Conservation (phyloP, 1,139 yeast genomes). For the Debaryomycetaceae sp. region DNA sequence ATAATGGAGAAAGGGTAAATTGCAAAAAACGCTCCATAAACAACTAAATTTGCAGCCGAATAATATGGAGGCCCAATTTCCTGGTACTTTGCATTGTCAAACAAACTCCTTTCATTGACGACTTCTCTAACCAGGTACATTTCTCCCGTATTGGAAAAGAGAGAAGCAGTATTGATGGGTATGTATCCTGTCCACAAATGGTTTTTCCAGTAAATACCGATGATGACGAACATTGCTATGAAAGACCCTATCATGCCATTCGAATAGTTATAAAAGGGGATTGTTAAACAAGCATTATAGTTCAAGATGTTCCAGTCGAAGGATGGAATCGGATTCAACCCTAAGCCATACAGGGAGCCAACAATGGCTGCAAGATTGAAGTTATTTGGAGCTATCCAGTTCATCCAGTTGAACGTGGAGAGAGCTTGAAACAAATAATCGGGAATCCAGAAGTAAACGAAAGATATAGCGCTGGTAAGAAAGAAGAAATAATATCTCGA, state of each 20-base stretch:
- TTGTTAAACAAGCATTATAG: conserved; percentile 16
- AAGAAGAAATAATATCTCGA: conserved; percentile 48
- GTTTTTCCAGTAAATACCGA: conserved; percentile 49
- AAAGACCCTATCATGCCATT: conserved; percentile 39
- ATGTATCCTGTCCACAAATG: conserved; percentile 47
- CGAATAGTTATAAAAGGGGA: conserved; percentile 45
- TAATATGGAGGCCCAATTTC: conserved; percentile 55
- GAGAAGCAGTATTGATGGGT: conserved; percentile 47
- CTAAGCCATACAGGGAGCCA: conserved; percentile 50
- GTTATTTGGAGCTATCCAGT: conserved; percentile 60
- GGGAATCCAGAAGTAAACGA: conserved; percentile 58
- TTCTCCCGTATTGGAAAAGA: conserved; percentile 45
- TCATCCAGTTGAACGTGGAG: conserved; percentile 57
- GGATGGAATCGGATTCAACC: conserved; percentile 51
- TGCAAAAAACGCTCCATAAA: conserved; percentile 53
- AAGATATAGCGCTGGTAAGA: conserved; percentile 30
- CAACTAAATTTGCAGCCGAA: conserved; percentile 52
- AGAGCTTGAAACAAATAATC: conserved; percentile 48
- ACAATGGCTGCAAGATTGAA: conserved; percentile 51
- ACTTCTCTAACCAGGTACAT: conserved; percentile 36
- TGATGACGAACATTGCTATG: conserved; percentile 36
- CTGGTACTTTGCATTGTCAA: conserved; percentile 36
- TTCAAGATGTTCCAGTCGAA: conserved; percentile 45
- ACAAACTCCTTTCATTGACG: conserved; percentile 29
- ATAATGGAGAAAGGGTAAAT: conserved; percentile 51